Evolutionary conservation across 257 asterid genomes (phyloP), one percentile per base, ranked within the genome.

Genomic region (Salvia rosmarinus): DNA sequence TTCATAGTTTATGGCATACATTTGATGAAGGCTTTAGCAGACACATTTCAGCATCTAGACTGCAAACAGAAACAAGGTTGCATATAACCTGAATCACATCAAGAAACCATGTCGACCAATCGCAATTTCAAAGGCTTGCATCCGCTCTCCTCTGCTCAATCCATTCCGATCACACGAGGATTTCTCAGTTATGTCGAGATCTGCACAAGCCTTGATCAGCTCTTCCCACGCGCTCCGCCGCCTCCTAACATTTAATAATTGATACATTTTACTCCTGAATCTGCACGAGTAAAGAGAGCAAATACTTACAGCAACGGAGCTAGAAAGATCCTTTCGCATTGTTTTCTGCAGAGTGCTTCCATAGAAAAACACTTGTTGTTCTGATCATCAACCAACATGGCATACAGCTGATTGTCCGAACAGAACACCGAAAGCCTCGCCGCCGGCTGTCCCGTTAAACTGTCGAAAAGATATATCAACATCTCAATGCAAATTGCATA

Each of bases 381-480:
- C 79, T 87, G 88, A 63, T 93, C 98, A 79, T 93, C 97, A 9
- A 90, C 83, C 74, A 90, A 66, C 85, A 83, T 85, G 23, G 95
- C 97, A 61, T 93, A 93, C 72, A 93, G 56, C 75, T 90, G 98
- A 76, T 87, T 90, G 10, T 81, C 84, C 32, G 96, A 93, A 79
- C 90, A 90, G 85, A 90, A 93, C 42, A 90, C 97, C 8, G 96
- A 93, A 43, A 89, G 96, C 88, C 97, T 89, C 43, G 96, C n/a
- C n/a, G 97, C 71, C 74, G 88, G 91, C 84, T 3, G 89, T 90
- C 52, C 97, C 97, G 44, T 93, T 86, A 19, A 82, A 93, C 98
- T 90, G 87, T 23, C n/a, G 62, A 49, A 47, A 42, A 58, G 2
- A 20, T n/a, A 17, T 47, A 6, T 46, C 58, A 60, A 34, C 8